phyloP scores from a whole-genome alignment of 163 green algal genomes.

The Coccomyxa subellipsoidea region DNA sequence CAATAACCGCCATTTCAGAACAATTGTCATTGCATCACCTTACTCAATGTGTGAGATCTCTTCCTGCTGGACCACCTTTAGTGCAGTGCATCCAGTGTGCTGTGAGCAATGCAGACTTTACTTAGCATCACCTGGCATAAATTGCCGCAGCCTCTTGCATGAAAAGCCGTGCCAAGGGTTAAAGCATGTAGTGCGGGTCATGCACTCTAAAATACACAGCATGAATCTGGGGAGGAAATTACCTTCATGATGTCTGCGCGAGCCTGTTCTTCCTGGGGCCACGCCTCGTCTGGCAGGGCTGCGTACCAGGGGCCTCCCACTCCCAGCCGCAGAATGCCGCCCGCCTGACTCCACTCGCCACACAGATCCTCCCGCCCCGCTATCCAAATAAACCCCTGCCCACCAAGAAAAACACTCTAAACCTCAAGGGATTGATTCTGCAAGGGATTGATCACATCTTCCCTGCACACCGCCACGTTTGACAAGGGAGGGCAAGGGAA shows the following conservation, averaged over 20 bases:
- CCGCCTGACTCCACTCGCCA: constrained; percentile 67
- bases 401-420: not conserved
- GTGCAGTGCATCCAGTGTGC: no score
- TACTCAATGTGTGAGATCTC: no score
- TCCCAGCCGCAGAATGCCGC: constrained; percentile 30
- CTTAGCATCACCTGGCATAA: no score
- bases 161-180: no score
- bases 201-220: no score
- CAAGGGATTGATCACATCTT: no score
- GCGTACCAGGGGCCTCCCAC: constrained; percentile 38
- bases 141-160: no score
- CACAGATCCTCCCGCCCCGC: constrained; percentile 46
- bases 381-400: constrained; percentile 72
- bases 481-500: no score
- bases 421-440: not conserved
- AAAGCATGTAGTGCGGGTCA: not conserved
- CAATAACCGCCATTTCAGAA: constrained; percentile 7
- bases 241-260: not conserved
- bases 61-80: no score
- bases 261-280: constrained; percentile 15
- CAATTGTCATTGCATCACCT: not conserved
- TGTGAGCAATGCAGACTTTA: no score
- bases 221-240: not conserved
- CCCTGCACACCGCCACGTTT: not conserved
- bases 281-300: constrained; percentile 43